Conservation (phyloP, 73 alveolate genomes). For the Symbiodinium natans region DNA sequence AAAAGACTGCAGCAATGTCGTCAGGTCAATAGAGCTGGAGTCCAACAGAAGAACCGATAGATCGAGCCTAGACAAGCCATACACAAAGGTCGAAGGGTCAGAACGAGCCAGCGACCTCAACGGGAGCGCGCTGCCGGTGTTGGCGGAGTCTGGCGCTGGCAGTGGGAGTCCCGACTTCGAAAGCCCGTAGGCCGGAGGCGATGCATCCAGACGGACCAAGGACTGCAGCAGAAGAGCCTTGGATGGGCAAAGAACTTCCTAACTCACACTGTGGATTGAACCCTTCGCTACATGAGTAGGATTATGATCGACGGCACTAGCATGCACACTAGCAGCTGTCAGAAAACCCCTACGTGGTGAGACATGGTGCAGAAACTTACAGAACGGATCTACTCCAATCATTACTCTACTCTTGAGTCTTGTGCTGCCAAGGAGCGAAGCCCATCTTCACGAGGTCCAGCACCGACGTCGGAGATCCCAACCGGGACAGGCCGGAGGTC, state of each 20-base stretch:
- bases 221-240: background rate
- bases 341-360: too few relatives aligned
- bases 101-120: background rate
- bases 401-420: too few relatives aligned
- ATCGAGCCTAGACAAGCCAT: background rate
- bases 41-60: background rate
- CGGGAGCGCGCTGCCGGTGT: background rate
- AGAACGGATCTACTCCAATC: too few relatives aligned
- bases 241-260: background rate
- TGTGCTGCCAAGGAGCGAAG: background rate
- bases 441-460: conserved; percentile 32
- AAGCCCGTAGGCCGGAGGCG: background rate
- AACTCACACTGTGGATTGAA: background rate
- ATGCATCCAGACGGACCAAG: background rate
- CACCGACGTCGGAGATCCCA: background rate
- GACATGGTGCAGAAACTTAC: too few relatives aligned
- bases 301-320: background rate
- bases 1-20: background rate
- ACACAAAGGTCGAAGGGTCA: background rate
- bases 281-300: background rate
- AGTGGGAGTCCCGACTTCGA: background rate
- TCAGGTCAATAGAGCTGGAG: background rate
- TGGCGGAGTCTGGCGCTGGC: background rate
- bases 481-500: conserved; percentile 7
- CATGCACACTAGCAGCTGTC: background rate